Conservation (phyloP, 306 rosid genomes). For the Lathyrus sativus region DNA sequence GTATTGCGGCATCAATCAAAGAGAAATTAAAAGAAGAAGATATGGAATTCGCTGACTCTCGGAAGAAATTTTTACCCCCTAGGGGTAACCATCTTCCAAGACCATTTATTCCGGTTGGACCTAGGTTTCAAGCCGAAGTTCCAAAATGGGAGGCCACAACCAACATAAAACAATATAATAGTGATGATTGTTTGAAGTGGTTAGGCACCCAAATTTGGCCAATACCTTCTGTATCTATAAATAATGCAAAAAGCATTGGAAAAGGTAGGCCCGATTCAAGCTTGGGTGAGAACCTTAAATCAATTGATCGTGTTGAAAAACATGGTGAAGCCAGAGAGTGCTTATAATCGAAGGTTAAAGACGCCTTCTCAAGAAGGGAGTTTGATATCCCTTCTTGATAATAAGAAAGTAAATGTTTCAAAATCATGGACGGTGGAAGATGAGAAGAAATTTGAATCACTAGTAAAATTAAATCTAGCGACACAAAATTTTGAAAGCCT, state of each 20-base stretch:
- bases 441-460: conserved; percentile 33
- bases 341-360: conserved; percentile 38
- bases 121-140: conserved; percentile 55
- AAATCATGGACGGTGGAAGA: conserved; percentile 43
- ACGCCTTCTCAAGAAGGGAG: conserved; percentile 42
- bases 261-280: conserved; percentile 40
- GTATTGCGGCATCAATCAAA: conserved; percentile 2
- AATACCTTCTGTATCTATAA: not conserved
- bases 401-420: conserved; percentile 45
- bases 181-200: conserved; percentile 39
- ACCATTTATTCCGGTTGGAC: conserved; percentile 47
- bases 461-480: conserved; percentile 16
- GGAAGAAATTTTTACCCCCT: conserved; percentile 1
- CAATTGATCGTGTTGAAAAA: conserved; percentile 36
- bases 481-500: conserved; percentile 41
- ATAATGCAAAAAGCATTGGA: conserved; percentile 10
- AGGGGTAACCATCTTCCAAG: not conserved
- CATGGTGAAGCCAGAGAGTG: conserved; percentile 36
- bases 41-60: not conserved
- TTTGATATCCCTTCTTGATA: no score
- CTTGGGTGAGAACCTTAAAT: conserved; percentile 38
- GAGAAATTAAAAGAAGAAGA: conserved; percentile 33
- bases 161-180: not conserved
- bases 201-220: conserved; percentile 44
- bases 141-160: conserved; percentile 38